phyloP scores from a whole-genome alignment of 1,284 basidiomycete species.

The Leccinum ponderosum region DNA sequence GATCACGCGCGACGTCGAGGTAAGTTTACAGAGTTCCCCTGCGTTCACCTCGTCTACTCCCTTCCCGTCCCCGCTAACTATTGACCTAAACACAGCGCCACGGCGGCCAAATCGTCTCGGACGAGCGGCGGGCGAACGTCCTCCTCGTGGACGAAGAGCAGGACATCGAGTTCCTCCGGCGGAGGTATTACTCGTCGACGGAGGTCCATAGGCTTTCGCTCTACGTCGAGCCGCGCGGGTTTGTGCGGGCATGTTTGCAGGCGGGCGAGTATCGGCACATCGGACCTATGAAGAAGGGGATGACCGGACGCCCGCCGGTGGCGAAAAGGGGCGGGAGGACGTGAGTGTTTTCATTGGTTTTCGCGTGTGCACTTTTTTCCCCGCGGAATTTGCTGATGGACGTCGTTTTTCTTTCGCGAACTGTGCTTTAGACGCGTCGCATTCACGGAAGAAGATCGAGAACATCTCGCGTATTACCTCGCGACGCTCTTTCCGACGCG shows the following conservation, averaged over 20 bases:
- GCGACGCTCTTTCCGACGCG: conserved; percentile 25
- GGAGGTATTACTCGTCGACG: conserved; percentile 26
- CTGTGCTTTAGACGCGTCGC: conserved; percentile 17
- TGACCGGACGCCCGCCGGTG: conserved; percentile 26
- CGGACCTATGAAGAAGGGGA: conserved; percentile 8
- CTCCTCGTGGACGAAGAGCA: conserved; percentile 32
- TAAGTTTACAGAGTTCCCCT: conserved; percentile 2
- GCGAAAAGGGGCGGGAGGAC: not conserved
- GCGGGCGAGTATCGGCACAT: conserved; percentile 15
- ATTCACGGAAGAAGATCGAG: conserved; percentile 27
- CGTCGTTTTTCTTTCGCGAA: not conserved
- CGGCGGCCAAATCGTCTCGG: conserved; percentile 20
- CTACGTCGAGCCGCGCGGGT: conserved; percentile 24
- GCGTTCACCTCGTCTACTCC: not conserved
- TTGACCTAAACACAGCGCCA: conserved; percentile 10
- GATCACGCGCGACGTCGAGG: conserved; percentile 26
- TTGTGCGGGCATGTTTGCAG: conserved; percentile 25
- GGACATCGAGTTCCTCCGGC: conserved; percentile 23
- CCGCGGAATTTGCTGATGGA: not conserved
- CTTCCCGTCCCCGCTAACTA: not conserved
- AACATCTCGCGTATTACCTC: conserved; percentile 27
- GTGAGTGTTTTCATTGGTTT: conserved; percentile 10
- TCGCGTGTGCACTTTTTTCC: not conserved
- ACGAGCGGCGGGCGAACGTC: conserved; percentile 26
- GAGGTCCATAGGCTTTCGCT: conserved; percentile 16